phyloP scores from a whole-genome alignment of 2,329 filamentous ascomycete genomes.

The Trichoderma arundinaceum region DNA sequence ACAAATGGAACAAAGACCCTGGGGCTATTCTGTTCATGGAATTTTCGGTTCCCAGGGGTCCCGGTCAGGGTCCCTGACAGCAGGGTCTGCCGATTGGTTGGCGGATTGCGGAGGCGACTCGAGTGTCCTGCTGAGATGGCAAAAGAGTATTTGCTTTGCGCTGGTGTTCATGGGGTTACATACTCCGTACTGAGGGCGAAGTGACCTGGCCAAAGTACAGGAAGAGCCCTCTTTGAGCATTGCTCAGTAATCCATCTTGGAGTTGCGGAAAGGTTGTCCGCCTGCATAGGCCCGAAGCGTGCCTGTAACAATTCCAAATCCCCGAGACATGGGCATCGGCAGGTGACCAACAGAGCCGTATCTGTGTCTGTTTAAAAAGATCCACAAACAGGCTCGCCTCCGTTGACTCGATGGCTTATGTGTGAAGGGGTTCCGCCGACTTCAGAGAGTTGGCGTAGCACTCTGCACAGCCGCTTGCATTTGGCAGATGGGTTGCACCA shows the following conservation, averaged over 20 bases:
- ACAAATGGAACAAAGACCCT: neutral
- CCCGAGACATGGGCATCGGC: too few species aligned
- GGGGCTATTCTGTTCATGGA: neutral
- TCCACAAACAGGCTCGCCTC: neutral
- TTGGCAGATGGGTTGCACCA: neutral
- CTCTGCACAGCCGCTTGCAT: neutral
- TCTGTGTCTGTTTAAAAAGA: neutral
- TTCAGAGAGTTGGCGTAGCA: neutral
- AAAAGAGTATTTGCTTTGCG: neutral
- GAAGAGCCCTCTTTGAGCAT: neutral
- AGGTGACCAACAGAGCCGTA: too few species aligned
- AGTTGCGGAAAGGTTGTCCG: neutral
- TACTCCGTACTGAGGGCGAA: neutral
- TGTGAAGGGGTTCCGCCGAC: too few species aligned
- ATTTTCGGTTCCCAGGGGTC: conserved; percentile 4
- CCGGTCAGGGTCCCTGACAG: neutral
- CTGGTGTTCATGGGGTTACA: neutral
- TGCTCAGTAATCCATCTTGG: neutral
- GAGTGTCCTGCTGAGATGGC: neutral
- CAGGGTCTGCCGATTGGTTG: conserved; percentile 17
- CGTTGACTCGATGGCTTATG: too few species aligned
- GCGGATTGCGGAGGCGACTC: conserved; percentile 11
- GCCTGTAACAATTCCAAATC: neutral
- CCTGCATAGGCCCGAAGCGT: neutral
- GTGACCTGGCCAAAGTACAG: neutral